Evolutionary conservation across 2,329 filamentous ascomycete species (phyloP).

Genomic region (Aspergillus jensenii): DNA sequence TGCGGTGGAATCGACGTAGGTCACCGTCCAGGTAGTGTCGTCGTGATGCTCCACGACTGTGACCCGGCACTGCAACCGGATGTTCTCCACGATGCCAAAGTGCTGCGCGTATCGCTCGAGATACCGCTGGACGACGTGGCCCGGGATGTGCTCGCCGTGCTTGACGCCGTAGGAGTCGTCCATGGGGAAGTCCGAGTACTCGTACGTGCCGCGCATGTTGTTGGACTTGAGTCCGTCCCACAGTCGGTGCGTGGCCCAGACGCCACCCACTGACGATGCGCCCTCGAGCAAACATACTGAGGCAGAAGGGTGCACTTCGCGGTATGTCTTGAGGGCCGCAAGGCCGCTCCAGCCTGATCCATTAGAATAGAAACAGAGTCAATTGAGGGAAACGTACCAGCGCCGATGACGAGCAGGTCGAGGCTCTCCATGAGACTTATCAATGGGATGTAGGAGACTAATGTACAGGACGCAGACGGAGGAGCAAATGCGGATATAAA

Average conservation of each 20-base stretch:
- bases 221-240: conserved; percentile 71
- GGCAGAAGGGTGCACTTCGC: conserved; percentile 57
- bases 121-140: conserved; percentile 56
- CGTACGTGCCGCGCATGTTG: conserved; percentile 70
- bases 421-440: conserved; percentile 23
- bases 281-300: conserved; percentile 61
- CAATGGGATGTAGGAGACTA: too few relatives aligned
- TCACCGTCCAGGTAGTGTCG: conserved; percentile 23
- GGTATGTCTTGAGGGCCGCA: conserved; percentile 61
- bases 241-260: conserved; percentile 67
- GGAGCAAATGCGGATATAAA: too few relatives aligned
- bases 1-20: neutral
- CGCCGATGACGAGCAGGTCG: conserved; percentile 33
- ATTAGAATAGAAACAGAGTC: neutral
- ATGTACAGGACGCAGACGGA: too few relatives aligned
- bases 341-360: conserved; percentile 56
- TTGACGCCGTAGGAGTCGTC: conserved; percentile 52
- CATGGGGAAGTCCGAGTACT: conserved; percentile 75
- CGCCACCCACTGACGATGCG: conserved; percentile 61
- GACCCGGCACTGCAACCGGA: conserved; percentile 55
- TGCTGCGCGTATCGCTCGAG: conserved; percentile 56
- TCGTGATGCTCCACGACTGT: conserved; percentile 45
- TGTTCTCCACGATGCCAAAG: conserved; percentile 50
- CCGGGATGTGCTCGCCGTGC: conserved; percentile 60
- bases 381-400: conserved; percentile 5